phyloP scores from a whole-genome alignment of 768 basidiomycete species.

The Clitopilus hobsonii region DNA sequence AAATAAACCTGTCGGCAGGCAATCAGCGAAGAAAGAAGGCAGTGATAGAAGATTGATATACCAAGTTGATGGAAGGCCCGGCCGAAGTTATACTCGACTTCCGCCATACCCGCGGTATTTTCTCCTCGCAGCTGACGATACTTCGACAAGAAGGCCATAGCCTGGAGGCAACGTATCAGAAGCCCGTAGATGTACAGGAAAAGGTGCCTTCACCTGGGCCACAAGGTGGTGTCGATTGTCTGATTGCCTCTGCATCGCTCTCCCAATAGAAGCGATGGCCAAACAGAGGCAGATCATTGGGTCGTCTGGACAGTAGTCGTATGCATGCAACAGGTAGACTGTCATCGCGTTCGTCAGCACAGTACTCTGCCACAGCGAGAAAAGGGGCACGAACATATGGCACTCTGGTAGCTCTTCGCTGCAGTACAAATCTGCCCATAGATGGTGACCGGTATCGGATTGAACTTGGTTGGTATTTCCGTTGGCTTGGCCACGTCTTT shows the following conservation, averaged over 20 bases:
- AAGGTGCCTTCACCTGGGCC: constrained; percentile 40
- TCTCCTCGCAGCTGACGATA: constrained; percentile 66
- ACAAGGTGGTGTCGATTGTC: constrained; percentile 93
- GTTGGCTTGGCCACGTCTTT: constrained; percentile 14
- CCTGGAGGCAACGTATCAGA: constrained; percentile 35
- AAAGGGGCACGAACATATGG: constrained; percentile 65
- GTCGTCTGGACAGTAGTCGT: constrained; percentile 79
- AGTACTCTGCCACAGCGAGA: neutral
- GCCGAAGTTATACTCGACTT: constrained; percentile 93
- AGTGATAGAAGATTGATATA: no score
- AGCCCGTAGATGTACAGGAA: neutral
- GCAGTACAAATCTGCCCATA: constrained; percentile 85
- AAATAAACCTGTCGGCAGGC: constrained; percentile 62
- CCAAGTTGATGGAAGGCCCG: constrained; percentile 92
- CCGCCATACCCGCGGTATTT: constrained; percentile 43
- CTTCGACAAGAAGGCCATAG: constrained; percentile 76
- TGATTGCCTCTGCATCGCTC: constrained; percentile 90
- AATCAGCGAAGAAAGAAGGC: no score
- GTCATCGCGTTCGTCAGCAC: constrained; percentile 1
- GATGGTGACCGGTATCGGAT: constrained; percentile 63
- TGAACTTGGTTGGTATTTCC: constrained; percentile 61
- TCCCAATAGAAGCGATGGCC: constrained; percentile 80
- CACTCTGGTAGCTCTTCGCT: constrained; percentile 85
- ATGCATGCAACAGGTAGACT: constrained; percentile 91
- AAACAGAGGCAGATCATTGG: constrained; percentile 82